These are phyloP conservation scores for Yamadazyma paraphyllophila DNA, from an alignment of 805 yeast genomes.

Conservation along the genomic window DNA sequence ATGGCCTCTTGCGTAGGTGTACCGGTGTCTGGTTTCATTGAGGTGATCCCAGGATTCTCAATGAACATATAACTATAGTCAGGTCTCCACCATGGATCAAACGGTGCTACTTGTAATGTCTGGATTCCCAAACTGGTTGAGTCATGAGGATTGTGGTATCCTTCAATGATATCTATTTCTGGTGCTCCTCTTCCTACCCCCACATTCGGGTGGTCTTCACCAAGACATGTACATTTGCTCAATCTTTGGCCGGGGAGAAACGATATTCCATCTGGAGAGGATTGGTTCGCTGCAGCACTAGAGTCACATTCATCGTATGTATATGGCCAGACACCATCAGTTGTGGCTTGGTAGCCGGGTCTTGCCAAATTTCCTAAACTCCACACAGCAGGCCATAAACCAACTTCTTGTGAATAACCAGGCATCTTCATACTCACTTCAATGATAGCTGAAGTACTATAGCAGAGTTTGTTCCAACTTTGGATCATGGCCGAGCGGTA, in stretches of 20 bases:
- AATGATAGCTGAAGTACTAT: constrained; percentile 28
- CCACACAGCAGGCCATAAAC: constrained; percentile 42
- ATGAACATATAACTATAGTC: constrained; percentile 35
- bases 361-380: constrained; percentile 37
- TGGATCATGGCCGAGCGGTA: constrained; percentile 39
- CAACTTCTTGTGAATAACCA: constrained; percentile 28
- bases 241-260: constrained; percentile 37
- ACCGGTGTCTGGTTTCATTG: constrained; percentile 38
- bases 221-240: constrained; percentile 31
- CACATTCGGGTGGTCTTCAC: constrained; percentile 36
- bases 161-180: constrained; percentile 24
- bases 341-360: constrained; percentile 34
- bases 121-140: constrained; percentile 25
- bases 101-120: constrained; percentile 44
- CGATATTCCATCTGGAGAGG: constrained; percentile 39
- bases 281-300: constrained; percentile 39
- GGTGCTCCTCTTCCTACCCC: constrained; percentile 42
- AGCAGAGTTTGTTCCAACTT: constrained; percentile 36
- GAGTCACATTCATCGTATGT: constrained; percentile 37
- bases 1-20: constrained; percentile 41
- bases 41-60: constrained; percentile 25
- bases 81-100: constrained; percentile 44
- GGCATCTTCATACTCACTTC: constrained; percentile 31
- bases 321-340: constrained; percentile 43
- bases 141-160: constrained; percentile 16